Base-by-base conservation (phyloP, 805 yeast species). In the Zygoascus biomembranicola region DNA sequence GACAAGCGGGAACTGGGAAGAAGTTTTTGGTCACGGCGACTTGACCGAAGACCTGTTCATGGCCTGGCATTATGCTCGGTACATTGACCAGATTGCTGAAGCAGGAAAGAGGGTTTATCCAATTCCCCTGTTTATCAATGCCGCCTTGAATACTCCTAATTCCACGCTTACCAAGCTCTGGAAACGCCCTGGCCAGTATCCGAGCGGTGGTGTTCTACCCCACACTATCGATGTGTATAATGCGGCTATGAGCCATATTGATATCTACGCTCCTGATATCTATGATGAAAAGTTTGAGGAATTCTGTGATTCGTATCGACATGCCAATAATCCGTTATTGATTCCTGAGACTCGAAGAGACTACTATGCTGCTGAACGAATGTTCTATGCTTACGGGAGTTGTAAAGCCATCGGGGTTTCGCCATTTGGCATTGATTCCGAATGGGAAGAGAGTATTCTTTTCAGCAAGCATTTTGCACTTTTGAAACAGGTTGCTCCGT, bases 311-410 rank as follows among this genome's bases (percentile, higher is more conserved):
- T 50, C 41, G 3, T 57, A 56, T 43, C 39, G 53, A 6, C 53
- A 54, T 20, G 43, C 23, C 9, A 41, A 42, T 10, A 39, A 51
- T 8, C 55, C 59, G 5, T 47, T 56, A n/a, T 42, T 57, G 4
- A 52, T 57, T 49, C 60, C 60, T 11, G 60, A 57, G 41, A 55
- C 49, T n/a, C 51, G 60, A 18, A 32, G 60, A 16, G 60, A 57
- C 43, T 51, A 44, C 18, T 57, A 37, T 39, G 57, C 55, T 2
- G 60, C 60, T 13, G 45, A 53, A 18, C 47, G 59, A 13, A 13
- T 54, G 20, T 57, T 43, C 37, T 43, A 35, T 13, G 52, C 59
- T 16, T 47, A 45, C 32, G 60, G 59, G 13, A 32, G 41, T 8
- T 56, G 52, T 19, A 48, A 52, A 18, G 60, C 60, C 6, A 51